phyloP scores from a whole-genome alignment of 345 rosid genomes.

The Diplotaxis tenuifolia region DNA sequence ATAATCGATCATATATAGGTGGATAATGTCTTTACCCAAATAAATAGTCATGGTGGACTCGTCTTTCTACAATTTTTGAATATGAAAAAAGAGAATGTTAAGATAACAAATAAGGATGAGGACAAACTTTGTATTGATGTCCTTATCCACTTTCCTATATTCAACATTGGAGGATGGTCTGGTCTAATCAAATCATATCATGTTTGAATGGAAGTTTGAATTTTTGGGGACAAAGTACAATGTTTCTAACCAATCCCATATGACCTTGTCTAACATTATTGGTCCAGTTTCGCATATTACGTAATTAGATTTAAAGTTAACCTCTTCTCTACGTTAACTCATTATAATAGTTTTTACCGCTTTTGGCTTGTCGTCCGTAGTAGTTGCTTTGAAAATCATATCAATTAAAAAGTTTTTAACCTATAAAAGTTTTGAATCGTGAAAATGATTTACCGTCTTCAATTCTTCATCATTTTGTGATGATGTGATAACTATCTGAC shows the following conservation, averaged over 20 bases:
- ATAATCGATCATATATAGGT: not conserved
- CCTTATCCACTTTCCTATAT: slow-evolving; percentile 27
- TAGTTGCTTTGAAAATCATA: slow-evolving; percentile 8
- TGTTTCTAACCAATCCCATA: slow-evolving; percentile 30
- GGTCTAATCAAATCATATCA: slow-evolving; percentile 32
- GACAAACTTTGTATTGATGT: slow-evolving; percentile 8
- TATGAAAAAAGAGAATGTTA: slow-evolving; percentile 22
- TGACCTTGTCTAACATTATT: slow-evolving; percentile 9
- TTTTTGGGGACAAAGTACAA: slow-evolving; percentile 18
- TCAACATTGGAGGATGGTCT: slow-evolving; percentile 34
- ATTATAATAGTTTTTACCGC: not conserved
- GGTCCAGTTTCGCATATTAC: slow-evolving; percentile 12
- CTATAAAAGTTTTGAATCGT: not conserved
- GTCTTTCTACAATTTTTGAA: slow-evolving; percentile 6
- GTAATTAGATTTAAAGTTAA: not conserved
- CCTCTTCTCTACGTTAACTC: slow-evolving; percentile 19
- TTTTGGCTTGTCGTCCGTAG: slow-evolving; percentile 12
- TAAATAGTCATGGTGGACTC: slow-evolving; percentile 20
- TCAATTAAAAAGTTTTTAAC: not conserved
- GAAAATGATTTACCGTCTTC: slow-evolving; percentile 6
- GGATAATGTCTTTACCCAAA: slow-evolving; percentile 23
- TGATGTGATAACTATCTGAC: not conserved
- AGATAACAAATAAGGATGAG: not conserved
- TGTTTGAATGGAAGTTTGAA: slow-evolving; percentile 31
- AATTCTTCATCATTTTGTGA: not conserved